Conservation (phyloP, 2,329 filamentous ascomycete species). For the Orbilia oligospora region DNA sequence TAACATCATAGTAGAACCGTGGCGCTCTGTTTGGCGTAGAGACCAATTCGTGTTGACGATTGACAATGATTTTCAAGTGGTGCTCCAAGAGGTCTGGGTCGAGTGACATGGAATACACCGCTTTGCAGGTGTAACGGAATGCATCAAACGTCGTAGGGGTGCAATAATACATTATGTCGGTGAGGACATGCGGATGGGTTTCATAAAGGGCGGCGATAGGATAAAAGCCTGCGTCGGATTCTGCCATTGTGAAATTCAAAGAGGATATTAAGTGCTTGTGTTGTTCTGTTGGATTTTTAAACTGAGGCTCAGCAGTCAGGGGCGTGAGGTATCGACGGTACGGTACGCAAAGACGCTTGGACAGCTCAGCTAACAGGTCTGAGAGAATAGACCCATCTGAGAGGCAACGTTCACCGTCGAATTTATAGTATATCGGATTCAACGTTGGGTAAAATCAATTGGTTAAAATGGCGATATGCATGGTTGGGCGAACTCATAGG, state of each 20-base stretch:
- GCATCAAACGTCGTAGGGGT: conserved; percentile 54
- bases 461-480: neutral
- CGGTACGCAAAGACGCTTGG: neutral
- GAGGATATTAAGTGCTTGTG: neutral
- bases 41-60: conserved; percentile 36
- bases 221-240: neutral
- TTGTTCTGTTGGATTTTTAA: conserved; percentile 3
- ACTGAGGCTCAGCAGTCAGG: too few relatives aligned
- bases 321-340: neutral
- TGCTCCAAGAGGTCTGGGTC: conserved; percentile 42
- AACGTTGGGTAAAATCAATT: neutral
- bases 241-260: conserved; percentile 1
- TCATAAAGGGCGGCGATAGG: conserved; percentile 20
- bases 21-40: neutral
- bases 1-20: neutral
- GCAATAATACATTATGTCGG: conserved; percentile 42
- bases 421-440: neutral
- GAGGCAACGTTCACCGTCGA: neutral
- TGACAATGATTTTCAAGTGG: conserved; percentile 34
- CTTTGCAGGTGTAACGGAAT: conserved; percentile 53
- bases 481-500: conserved; percentile 1
- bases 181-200: conserved; percentile 45
- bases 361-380: too few relatives aligned
- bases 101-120: conserved; percentile 56
- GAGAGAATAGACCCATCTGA: neutral